Evolutionary conservation across 2,329 filamentous ascomycete species (phyloP).

Genomic region (Fusarium lateritium): DNA sequence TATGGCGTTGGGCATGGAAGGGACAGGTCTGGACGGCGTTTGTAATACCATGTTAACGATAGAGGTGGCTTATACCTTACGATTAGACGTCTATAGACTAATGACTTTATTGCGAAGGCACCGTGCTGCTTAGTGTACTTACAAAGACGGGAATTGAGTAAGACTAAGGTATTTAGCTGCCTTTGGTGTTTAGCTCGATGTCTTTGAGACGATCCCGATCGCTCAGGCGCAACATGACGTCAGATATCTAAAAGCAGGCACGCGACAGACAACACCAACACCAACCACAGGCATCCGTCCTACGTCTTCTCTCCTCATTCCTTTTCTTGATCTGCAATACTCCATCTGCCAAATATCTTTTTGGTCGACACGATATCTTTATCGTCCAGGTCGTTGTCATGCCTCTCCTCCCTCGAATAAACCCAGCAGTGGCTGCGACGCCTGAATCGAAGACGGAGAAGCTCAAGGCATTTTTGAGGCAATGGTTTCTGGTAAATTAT

Average conservation of each 20-base stretch:
- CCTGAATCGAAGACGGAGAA: conserved; percentile 18
- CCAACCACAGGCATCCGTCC: neutral
- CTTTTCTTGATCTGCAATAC: too few species aligned
- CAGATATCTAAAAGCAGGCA: conserved; percentile 31
- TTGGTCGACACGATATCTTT: neutral
- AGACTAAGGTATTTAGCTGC: too few species aligned
- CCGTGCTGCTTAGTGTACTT: too few species aligned
- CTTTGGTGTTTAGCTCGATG: neutral
- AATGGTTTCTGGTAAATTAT: conserved; percentile 73
- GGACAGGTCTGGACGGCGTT: neutral
- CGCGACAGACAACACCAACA: conserved; percentile 15
- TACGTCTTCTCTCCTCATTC: neutral
- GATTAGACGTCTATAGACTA: conserved; percentile 13
- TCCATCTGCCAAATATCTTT: neutral
- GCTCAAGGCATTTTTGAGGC: conserved; percentile 43
- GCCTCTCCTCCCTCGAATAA: conserved; percentile 40
- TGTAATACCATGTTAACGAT: neutral
- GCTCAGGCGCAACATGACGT: conserved; percentile 30
- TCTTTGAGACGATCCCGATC: conserved; percentile 22
- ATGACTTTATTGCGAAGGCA: neutral
- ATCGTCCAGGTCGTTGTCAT: conserved; percentile 23
- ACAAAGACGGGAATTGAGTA: too few species aligned
- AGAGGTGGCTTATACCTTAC: neutral
- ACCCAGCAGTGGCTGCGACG: conserved; percentile 10
- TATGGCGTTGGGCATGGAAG: neutral